Evolutionary conservation across 2,329 filamentous ascomycete genomes (phyloP).

Genomic region (Nannizzia gypsea): DNA sequence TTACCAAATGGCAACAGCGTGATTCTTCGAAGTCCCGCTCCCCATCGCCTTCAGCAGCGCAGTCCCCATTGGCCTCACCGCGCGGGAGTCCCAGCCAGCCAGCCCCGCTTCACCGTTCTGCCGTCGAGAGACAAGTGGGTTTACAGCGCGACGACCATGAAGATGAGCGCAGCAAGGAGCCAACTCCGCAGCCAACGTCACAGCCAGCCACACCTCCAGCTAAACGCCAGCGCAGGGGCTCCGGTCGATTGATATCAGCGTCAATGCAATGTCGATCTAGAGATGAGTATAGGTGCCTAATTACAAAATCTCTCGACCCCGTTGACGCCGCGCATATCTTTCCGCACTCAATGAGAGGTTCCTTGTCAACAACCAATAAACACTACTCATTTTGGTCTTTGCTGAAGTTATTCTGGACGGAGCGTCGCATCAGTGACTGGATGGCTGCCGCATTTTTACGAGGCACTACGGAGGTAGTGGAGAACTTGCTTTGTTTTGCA

Average conservation of each 20-base stretch:
- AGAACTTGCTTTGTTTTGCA: constrained; percentile 9
- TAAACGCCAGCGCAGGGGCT: not conserved
- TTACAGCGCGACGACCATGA: not conserved
- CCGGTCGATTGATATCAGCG: not conserved
- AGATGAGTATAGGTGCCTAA: constrained; percentile 7
- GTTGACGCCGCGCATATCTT: constrained; percentile 11
- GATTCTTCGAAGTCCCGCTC: not conserved
- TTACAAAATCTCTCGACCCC: constrained; percentile 5
- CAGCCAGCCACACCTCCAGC: not conserved
- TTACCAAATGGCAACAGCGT: not conserved
- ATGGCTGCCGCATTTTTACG: not conserved
- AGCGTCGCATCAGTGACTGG: constrained; percentile 7
- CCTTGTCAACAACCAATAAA: not conserved
- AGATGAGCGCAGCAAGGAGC: not conserved
- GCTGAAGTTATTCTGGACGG: constrained; percentile 9
- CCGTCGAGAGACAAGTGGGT: not conserved
- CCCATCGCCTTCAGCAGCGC: not conserved
- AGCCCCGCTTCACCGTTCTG: not conserved
- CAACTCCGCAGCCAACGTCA: not conserved
- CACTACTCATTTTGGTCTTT: constrained; percentile 6
- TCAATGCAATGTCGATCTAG: not conserved
- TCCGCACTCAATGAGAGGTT: constrained; percentile 7
- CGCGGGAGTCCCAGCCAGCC: not conserved
- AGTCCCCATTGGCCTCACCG: not conserved
- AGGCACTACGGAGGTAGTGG: constrained; percentile 7